phyloP scores from a whole-genome alignment of 495 filamentous ascomycete species.

The Friedmanniomyces simplex region DNA sequence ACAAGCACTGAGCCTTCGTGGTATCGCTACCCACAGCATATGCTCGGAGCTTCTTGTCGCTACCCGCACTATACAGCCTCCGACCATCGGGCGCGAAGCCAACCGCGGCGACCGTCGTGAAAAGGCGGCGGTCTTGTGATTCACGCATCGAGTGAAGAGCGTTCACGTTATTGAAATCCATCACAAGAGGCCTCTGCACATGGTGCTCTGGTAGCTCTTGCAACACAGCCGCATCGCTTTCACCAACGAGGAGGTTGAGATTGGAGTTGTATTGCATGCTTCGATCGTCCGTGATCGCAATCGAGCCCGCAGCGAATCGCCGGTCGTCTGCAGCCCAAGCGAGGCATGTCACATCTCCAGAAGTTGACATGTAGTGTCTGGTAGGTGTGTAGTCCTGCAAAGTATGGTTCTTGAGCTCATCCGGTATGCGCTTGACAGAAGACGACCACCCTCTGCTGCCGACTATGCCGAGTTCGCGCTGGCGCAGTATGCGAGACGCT shows the following conservation, averaged over 20 bases:
- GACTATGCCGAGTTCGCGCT: conserved; percentile 26
- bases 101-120: conserved; percentile 65
- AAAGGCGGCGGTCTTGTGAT: conserved; percentile 58
- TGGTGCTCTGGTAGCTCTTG: conserved; percentile 62
- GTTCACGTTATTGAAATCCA: conserved; percentile 31
- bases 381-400: conserved; percentile 23
- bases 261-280: conserved; percentile 78
- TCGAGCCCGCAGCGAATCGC: conserved; percentile 49
- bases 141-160: conserved; percentile 46
- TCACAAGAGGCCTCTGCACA: conserved; percentile 41
- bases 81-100: conserved; percentile 51
- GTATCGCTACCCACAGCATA: conserved; percentile 47
- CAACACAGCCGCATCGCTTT: conserved; percentile 43
- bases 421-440: conserved; percentile 9
- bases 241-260: conserved; percentile 66
- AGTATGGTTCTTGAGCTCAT: conserved; percentile 22
- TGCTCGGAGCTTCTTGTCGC: conserved; percentile 67
- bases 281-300: conserved; percentile 59
- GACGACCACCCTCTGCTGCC: conserved; percentile 18
- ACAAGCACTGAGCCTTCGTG: conserved; percentile 31
- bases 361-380: conserved; percentile 30
- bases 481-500: conserved; percentile 21
- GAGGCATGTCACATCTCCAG: conserved; percentile 49
- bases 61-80: conserved; percentile 65
- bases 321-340: conserved; percentile 43